Evolutionary conservation across 2,329 filamentous ascomycete genomes (phyloP).

Genomic region (Ophiostoma fasciatum): DNA sequence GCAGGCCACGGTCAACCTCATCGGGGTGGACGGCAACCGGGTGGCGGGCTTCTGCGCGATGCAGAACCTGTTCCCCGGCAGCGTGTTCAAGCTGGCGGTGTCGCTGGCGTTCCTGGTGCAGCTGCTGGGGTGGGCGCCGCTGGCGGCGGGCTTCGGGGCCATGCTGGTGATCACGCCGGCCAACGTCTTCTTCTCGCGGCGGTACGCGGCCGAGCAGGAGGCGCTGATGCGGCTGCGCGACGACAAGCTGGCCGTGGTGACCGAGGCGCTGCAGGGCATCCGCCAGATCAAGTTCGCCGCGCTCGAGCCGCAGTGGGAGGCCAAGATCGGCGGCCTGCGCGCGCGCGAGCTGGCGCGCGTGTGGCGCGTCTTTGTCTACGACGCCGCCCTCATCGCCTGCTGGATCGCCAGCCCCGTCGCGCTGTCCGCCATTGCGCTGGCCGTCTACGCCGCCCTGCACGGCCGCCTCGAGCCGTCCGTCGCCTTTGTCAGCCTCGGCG

Average conservation of each 20-base stretch:
- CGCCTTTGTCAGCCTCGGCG: constrained; percentile 63
- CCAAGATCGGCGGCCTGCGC: constrained; percentile 49
- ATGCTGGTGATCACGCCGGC: constrained; percentile 51
- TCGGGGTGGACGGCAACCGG: constrained; percentile 60
- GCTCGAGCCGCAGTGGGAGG: constrained; percentile 59
- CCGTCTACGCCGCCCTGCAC: constrained; percentile 50
- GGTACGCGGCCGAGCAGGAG: constrained; percentile 50
- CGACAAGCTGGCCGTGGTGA: constrained; percentile 59
- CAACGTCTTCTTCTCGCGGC: constrained; percentile 51
- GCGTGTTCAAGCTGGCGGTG: constrained; percentile 46
- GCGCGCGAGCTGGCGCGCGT: constrained; percentile 51
- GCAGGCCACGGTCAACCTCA: constrained; percentile 62
- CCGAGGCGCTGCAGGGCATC: constrained; percentile 64
- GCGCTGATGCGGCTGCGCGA: constrained; percentile 62
- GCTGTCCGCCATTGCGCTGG: constrained; percentile 55
- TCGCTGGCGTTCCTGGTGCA: constrained; percentile 52
- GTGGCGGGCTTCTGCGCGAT: constrained; percentile 54
- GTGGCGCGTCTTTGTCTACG: constrained; percentile 50
- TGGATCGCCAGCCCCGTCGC: constrained; percentile 63
- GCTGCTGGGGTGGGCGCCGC: constrained; percentile 57
- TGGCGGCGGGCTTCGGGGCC: constrained; percentile 48
- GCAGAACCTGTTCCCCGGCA: constrained; percentile 49
- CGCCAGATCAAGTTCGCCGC: constrained; percentile 77
- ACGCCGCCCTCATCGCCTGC: constrained; percentile 47
- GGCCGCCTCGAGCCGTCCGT: constrained; percentile 53